Evolutionary conservation across 257 asterid genomes (phyloP), one percentile per base, ranked within the genome.

Genomic region (Fraxinus excelsior): DNA sequence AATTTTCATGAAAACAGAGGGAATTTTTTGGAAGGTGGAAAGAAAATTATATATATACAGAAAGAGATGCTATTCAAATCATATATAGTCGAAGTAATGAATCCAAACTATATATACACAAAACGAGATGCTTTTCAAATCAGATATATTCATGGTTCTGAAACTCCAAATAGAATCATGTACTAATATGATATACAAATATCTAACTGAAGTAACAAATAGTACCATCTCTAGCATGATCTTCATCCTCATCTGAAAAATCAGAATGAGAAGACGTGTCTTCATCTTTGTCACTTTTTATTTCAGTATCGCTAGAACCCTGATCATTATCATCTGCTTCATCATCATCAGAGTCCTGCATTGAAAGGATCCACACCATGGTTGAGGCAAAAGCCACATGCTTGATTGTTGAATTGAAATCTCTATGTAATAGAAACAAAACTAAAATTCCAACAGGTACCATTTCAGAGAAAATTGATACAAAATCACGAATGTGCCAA

Each of bases 261-360:
- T 81, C 89, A 71, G 89, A 82, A 13, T 71, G 67, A 72, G 83
- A 78, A 70, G 79, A 80, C 65, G 49, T 66, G 49, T 69, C 46
- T 38, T 79, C 90, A 78, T 79, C 84, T 8, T 69, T 62, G 23
- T 12, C 74, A 65, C 49, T 70, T 67, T 82, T 78, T 69, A 32
- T 29, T 38, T 77, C 80, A 72, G 35, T 69, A 70, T 83, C 87
- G 58, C 73, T 79, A 32, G 83, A 77, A 62, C 73, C 75, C 74
- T 74, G 60, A 28, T 87, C 87, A 71, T 70, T 67, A 29, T 73
- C 84, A 71, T 83, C 88, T 76, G 79, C 76, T 49, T 68, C 77
- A 12, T 42, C 83, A 58, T 44, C 93, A 73, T 84, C 91, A 25
- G 89, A 85, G 74, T 88, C 97, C 94, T 87, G 83, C 81, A 82